These are phyloP conservation scores for Phialophora verrucosa DNA, from an alignment of 2,329 filamentous ascomycete species.

Conservation along the genomic window DNA sequence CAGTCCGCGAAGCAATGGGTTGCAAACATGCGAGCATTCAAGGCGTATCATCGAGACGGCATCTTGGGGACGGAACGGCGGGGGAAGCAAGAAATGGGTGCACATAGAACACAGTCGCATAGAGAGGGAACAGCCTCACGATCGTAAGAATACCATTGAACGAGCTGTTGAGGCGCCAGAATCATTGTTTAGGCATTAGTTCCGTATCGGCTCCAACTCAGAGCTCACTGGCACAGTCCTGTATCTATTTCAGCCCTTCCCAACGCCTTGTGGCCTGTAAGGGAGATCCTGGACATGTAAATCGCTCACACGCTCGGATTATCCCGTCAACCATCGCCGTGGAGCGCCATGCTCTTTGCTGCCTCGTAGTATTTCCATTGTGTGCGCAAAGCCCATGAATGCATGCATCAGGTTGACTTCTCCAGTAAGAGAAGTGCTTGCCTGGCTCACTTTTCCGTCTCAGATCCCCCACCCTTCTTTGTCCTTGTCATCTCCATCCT, in stretches of 20 bases:
- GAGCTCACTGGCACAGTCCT: neutral
- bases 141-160: neutral
- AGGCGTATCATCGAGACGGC: neutral
- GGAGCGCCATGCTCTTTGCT: neutral
- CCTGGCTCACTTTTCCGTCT: neutral
- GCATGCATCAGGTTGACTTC: neutral
- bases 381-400: no score
- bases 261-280: neutral
- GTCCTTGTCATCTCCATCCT: conserved; percentile 6
- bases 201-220: neutral
- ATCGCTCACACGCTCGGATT: neutral
- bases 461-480: conserved; percentile 17
- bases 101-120: neutral
- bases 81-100: neutral
- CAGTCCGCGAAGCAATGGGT: neutral
- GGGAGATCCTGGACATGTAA: neutral
- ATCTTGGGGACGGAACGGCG: neutral
- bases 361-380: neutral
- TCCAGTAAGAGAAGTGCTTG: neutral
- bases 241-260: neutral
- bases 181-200: neutral
- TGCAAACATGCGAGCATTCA: neutral
- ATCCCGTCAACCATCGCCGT: neutral
- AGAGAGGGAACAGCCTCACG: neutral
- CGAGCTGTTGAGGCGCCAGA: neutral